phyloP scores from a whole-genome alignment of 2,329 filamentous ascomycete genomes.

The Stemphylium beticola region DNA sequence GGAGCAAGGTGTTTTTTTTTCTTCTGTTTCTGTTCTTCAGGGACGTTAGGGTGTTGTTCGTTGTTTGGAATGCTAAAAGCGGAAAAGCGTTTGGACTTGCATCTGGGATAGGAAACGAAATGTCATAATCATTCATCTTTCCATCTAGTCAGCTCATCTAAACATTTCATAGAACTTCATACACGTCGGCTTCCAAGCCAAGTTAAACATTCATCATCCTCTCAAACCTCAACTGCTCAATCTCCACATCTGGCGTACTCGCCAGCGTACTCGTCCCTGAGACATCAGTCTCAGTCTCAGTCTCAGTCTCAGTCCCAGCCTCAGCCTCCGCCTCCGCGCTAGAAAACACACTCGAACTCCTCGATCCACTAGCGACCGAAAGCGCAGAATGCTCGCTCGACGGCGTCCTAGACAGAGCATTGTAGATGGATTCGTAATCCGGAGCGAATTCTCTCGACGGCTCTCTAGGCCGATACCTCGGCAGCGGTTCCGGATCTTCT shows the following conservation, averaged over 20 bases:
- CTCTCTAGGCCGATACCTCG: slow-evolving; percentile 38
- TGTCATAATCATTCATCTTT: too few relatives aligned
- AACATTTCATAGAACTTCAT: neutral
- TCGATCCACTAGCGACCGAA: slow-evolving; percentile 16
- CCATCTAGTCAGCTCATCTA: neutral
- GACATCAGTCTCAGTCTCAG: neutral
- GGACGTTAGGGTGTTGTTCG: too few relatives aligned
- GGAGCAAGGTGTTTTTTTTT: too few relatives aligned
- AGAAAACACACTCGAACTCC: slow-evolving; percentile 24
- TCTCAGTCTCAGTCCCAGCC: neutral
- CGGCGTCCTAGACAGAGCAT: slow-evolving; percentile 22
- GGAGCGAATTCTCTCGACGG: slow-evolving; percentile 39
- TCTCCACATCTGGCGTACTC: slow-evolving; percentile 18
- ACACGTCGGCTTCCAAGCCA: neutral
- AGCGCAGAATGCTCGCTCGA: slow-evolving; percentile 20
- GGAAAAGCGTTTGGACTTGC: too few relatives aligned
- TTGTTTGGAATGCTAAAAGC: too few relatives aligned
- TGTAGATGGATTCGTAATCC: slow-evolving; percentile 38
- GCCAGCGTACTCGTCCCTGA: slow-evolving; percentile 12
- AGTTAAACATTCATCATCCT: neutral
- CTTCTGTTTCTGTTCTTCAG: too few relatives aligned
- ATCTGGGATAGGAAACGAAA: too few relatives aligned
- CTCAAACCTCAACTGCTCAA: slow-evolving; percentile 14
- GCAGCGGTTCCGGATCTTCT: slow-evolving; percentile 38
- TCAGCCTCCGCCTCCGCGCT: neutral